Evolutionary conservation across 1,139 yeast species (phyloP).

Genomic region (Candida tropicalis): DNA sequence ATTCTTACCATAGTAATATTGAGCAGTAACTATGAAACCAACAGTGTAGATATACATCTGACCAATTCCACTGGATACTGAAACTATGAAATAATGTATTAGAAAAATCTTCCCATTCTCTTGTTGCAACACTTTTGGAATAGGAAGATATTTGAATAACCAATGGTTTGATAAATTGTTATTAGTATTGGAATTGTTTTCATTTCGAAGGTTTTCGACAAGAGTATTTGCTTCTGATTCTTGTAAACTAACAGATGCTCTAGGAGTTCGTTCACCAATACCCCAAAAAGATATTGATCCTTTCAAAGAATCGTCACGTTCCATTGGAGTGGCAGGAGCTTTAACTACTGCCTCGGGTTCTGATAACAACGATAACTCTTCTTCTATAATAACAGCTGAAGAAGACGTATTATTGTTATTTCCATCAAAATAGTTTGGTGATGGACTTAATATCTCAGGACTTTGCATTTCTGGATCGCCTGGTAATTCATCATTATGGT

Average conservation of each 20-base stretch:
- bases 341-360: constrained; percentile 2
- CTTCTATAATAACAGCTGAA: not conserved
- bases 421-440: constrained; percentile 4
- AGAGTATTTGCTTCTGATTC: constrained; percentile 13
- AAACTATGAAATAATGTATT: constrained; percentile 37
- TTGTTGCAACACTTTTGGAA: constrained; percentile 3
- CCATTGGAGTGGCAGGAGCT: constrained; percentile 9
- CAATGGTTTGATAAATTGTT: not conserved
- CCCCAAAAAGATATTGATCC: constrained; percentile 48
- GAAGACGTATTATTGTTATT: not conserved
- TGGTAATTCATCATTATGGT: constrained; percentile 22
- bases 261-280: constrained; percentile 24
- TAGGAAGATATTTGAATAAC: constrained; percentile 2
- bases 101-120: constrained; percentile 27
- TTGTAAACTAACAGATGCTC: constrained; percentile 22
- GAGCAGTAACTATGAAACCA: constrained; percentile 49
- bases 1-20: constrained; percentile 26
- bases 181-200: constrained; percentile 1
- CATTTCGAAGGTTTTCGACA: constrained; percentile 7
- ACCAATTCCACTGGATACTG: constrained; percentile 40
- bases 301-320: constrained; percentile 22
- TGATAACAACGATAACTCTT: constrained; percentile 2
- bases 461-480: constrained; percentile 12
- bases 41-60: constrained; percentile 49
- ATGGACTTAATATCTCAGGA: constrained; percentile 8